These are phyloP conservation scores for Ophiostoma ips DNA, from an alignment of 2,329 filamentous ascomycete species.

Conservation along the genomic window DNA sequence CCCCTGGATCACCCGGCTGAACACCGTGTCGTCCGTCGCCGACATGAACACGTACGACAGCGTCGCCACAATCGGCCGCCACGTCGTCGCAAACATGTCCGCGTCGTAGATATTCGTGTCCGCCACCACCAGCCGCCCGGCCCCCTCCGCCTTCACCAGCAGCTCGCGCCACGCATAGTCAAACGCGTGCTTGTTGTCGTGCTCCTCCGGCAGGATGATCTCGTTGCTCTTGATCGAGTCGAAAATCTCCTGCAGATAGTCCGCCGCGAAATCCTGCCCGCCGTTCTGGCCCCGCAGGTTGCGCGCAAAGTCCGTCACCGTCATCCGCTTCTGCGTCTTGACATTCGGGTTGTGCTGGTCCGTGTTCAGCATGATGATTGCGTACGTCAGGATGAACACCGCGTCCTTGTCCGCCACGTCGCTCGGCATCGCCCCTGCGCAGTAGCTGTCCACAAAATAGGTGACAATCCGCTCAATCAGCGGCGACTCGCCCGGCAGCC, in stretches of 20 bases:
- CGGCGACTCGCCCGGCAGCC: conserved; percentile 81
- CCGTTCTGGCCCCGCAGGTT: conserved; percentile 87
- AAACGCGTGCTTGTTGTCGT: conserved; percentile 91
- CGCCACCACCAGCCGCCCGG: conserved; percentile 61
- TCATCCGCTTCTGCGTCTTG: conserved; percentile 69
- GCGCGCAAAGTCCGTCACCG: conserved; percentile 63
- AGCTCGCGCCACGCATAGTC: conserved; percentile 97
- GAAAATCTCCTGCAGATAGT: conserved; percentile 77
- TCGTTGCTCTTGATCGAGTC: conserved; percentile 85
- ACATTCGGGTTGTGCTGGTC: conserved; percentile 94
- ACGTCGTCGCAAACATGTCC: conserved; percentile 93
- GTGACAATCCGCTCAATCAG: conserved; percentile 88
- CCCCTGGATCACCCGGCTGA: conserved; percentile 80
- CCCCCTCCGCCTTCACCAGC: conserved; percentile 65
- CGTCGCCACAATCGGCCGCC: conserved; percentile 88
- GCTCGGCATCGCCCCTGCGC: conserved; percentile 51
- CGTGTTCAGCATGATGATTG: conserved; percentile 94
- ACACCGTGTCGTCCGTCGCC: conserved; percentile 90
- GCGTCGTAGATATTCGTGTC: conserved; percentile 92
- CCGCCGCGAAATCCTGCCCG: conserved; percentile 66
- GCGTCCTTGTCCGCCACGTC: conserved; percentile 76
- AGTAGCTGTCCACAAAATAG: conserved; percentile 77
- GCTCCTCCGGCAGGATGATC: conserved; percentile 93
- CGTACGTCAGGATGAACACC: conserved; percentile 82
- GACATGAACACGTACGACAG: conserved; percentile 98